Evolutionary conservation across 495 filamentous ascomycete genomes (phyloP), one percentile per base, ranked within the genome.

Genomic region (Podospora appendiculata): DNA sequence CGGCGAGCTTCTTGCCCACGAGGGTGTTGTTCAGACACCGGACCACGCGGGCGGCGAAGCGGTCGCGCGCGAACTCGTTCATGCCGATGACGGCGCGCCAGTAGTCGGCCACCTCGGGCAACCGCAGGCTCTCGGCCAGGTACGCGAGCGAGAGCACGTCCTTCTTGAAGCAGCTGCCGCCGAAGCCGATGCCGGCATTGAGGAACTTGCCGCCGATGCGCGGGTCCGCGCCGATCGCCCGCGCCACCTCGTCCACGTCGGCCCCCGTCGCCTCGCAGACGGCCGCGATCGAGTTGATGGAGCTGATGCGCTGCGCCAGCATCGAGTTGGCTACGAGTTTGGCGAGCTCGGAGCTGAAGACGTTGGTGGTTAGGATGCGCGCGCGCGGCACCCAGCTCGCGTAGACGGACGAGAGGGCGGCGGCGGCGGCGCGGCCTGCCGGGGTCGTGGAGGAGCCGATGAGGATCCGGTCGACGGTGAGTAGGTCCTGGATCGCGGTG

Each of bases 271-370:
- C 76, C 62, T 92, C 88, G 64, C 88, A 92, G 44, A 89, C 82
- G 1, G 85, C 85, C 19, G 79, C 84, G 52, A 90, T 79, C 12
- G 86, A 81, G 66, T 92, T 91, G 61, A 90, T 85, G 63, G 82
- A 87, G 65, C 83, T 88, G 58, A 92, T 88, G 32, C 88, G 78
- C 63, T 92, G 88, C 1, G 88, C 88, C 8, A 92, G 70, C 73
- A 92, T 81, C 4, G 86, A 83, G 58, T 92, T 92, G 8, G 87
- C 86, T 1, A 84, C 86, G 3, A 92, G 72, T 64, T 90, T 92
- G 9, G 86, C 72, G 11, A 92, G 70, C 65, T 92, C 88, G 0
- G 86, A 86, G 3, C 86, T 89, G 80, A 85, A 90, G 1, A 84
- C 62, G 56, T 89, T 86, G 56, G 84, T 82, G 13, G 79, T 83